phyloP scores from a whole-genome alignment of 1,284 basidiomycete species.

The Bjerkandera adusta region DNA sequence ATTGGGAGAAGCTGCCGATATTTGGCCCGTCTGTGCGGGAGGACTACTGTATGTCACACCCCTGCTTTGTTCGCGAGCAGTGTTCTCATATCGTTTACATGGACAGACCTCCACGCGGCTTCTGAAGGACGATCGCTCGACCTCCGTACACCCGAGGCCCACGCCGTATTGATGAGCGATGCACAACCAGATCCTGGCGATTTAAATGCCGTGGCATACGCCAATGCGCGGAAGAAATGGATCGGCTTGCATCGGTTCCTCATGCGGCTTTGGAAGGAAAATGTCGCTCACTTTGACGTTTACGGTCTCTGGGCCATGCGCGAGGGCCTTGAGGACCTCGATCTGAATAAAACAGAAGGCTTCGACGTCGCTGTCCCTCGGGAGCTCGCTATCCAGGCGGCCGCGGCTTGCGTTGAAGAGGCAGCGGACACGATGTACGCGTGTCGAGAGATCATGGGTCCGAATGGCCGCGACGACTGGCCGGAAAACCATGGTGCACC shows the following conservation, averaged over 20 bases:
- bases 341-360: neutral
- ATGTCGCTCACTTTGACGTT: conserved; percentile 12
- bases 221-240: conserved; percentile 10
- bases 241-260: conserved; percentile 15
- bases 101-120: neutral
- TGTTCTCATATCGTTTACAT: too few relatives aligned
- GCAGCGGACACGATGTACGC: conserved; percentile 8
- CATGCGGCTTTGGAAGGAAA: conserved; percentile 14
- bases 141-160: neutral
- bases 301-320: conserved; percentile 14
- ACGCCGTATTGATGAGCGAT: neutral
- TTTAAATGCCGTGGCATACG: neutral
- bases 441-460: neutral
- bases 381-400: neutral
- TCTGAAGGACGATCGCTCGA: neutral
- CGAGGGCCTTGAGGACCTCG: conserved; percentile 14
- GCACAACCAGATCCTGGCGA: neutral
- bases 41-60: conserved; percentile 12
- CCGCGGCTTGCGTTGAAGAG: conserved; percentile 1
- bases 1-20: conserved; percentile 14
- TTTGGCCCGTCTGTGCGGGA: conserved; percentile 13
- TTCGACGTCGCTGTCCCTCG: neutral
- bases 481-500: neutral
- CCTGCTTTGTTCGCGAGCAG: too few relatives aligned
- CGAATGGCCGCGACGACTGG: conserved; percentile 2